Evolutionary conservation across 2,329 filamentous ascomycete genomes (phyloP).

Genomic region (Pseudopithomyces maydicus): DNA sequence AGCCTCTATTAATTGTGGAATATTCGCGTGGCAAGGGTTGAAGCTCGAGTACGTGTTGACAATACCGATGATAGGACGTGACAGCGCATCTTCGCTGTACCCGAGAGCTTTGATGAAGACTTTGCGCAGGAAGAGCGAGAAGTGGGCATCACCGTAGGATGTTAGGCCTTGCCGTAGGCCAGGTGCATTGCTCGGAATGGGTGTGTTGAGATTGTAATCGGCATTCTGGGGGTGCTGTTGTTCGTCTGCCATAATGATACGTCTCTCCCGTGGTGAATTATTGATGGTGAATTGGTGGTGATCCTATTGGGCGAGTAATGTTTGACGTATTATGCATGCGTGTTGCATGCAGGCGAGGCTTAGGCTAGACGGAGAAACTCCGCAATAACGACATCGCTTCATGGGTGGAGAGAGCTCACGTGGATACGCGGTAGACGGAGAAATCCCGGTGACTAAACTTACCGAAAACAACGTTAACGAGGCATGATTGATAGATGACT

Average conservation of each 20-base stretch:
- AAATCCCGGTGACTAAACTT: not conserved
- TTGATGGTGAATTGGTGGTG: not conserved
- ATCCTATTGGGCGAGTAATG: not conserved
- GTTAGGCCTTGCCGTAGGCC: constrained; percentile 69
- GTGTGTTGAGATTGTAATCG: constrained; percentile 64
- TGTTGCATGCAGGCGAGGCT: not conserved
- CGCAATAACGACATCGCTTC: not conserved
- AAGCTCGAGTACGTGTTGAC: constrained; percentile 75
- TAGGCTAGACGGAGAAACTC: not conserved
- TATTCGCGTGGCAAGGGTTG: constrained; percentile 76
- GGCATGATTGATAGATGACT: too few species aligned
- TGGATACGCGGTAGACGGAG: not conserved
- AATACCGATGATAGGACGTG: constrained; percentile 73
- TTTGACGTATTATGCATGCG: not conserved
- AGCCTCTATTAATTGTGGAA: constrained; percentile 73
- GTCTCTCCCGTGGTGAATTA: too few species aligned
- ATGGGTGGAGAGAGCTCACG: not conserved
- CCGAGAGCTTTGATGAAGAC: constrained; percentile 79
- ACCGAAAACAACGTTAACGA: too few species aligned
- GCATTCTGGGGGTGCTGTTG: not conserved
- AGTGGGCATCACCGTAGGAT: constrained; percentile 75
- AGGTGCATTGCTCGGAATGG: constrained; percentile 50
- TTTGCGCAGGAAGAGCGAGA: constrained; percentile 75
- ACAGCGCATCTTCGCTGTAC: constrained; percentile 73
- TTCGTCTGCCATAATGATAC: not conserved